Evolutionary conservation across 345 rosid genomes (phyloP).

Genomic region (Gossypium australe): DNA sequence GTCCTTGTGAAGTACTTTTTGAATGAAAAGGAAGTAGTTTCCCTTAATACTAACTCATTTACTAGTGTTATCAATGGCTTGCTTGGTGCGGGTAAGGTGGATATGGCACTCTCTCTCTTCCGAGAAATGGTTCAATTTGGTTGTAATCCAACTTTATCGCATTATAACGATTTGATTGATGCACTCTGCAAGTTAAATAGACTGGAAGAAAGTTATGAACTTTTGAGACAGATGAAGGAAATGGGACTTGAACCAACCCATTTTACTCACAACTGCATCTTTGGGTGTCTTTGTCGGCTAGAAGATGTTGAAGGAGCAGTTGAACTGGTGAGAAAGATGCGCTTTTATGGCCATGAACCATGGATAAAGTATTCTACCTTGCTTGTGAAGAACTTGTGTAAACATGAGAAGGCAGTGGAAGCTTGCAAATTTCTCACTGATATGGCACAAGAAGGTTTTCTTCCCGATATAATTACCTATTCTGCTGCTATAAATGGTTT

Average conservation of each 20-base stretch:
- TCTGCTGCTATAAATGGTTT: constrained; percentile 74
- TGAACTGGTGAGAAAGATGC: constrained; percentile 59
- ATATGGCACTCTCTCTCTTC: constrained; percentile 56
- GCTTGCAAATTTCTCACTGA: constrained; percentile 59
- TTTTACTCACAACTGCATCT: constrained; percentile 61
- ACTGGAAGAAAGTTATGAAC: constrained; percentile 51
- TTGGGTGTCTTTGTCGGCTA: constrained; percentile 64
- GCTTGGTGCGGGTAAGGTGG: constrained; percentile 43
- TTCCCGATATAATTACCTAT: constrained; percentile 63
- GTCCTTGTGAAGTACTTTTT: constrained; percentile 29
- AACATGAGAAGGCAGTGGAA: constrained; percentile 45
- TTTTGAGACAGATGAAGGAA: constrained; percentile 56
- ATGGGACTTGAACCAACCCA: constrained; percentile 56
- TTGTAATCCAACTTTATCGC: constrained; percentile 31
- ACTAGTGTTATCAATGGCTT: constrained; percentile 46
- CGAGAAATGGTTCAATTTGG: constrained; percentile 43
- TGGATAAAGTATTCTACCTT: constrained; percentile 72
- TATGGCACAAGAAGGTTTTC: constrained; percentile 70
- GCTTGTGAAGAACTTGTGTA: constrained; percentile 56
- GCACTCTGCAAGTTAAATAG: constrained; percentile 62
- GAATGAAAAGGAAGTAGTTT: constrained; percentile 27
- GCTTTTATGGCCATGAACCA: constrained; percentile 64
- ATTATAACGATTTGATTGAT: constrained; percentile 54
- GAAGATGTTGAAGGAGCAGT: constrained; percentile 55
- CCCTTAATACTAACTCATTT: constrained; percentile 41